Percentiles rank a stretch among this genome's conserved stretches.
phyloP scores from a whole-genome alignment of 441 rosid species.

The Flueggea neowawraea region DNA sequence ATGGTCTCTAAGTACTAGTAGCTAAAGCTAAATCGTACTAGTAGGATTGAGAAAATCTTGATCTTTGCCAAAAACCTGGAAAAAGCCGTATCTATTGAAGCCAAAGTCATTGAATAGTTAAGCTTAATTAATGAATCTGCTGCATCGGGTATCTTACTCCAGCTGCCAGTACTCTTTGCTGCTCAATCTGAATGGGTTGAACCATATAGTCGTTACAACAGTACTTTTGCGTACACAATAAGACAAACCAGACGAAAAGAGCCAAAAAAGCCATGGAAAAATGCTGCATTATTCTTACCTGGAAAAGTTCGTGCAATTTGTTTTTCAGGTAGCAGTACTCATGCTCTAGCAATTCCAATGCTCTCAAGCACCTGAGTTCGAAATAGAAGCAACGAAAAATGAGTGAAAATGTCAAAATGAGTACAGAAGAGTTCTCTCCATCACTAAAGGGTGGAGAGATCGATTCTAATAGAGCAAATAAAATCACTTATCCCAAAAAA shows the following conservation, averaged over 20 bases:
- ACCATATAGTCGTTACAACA: no score
- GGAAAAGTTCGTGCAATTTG: conserved; percentile 87
- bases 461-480: no score
- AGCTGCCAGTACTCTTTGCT: conserved; percentile 67
- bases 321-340: conserved; percentile 88
- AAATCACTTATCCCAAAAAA: not conserved
- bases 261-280: not conserved
- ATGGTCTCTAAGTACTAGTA: no score
- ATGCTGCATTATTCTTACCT: conserved; percentile 32
- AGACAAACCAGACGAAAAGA: not conserved
- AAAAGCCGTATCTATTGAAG: no score
- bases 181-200: no score
- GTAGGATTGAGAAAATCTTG: no score
- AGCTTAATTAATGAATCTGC: not conserved
- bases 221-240: not conserved
- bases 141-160: conserved; percentile 74
- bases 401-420: not conserved
- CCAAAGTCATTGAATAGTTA: no score
- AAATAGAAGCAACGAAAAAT: not conserved
- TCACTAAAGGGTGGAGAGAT: no score
- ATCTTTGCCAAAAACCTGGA: no score
- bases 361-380: conserved; percentile 66
- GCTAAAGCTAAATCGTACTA: no score
- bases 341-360: conserved; percentile 74
- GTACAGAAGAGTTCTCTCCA: no score